Percentiles rank a stretch among this genome's conserved stretches.
Conservation (phyloP, 208 protist species). For the Crithidia expoeki region DNA sequence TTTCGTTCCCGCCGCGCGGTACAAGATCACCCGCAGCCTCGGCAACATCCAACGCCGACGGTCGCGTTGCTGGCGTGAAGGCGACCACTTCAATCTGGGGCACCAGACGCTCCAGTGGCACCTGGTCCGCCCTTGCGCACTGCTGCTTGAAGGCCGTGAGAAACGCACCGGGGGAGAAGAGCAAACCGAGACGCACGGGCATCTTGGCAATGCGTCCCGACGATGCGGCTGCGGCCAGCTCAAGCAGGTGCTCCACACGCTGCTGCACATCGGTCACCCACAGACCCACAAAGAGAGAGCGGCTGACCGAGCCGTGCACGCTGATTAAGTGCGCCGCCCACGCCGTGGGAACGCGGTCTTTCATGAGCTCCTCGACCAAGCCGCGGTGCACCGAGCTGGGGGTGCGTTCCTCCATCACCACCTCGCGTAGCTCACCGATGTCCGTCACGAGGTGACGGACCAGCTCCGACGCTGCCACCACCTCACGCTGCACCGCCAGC, state of each 20-base stretch:
- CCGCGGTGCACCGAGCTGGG: constrained; percentile 87
- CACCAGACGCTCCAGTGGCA: constrained; percentile 94
- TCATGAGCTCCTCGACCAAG: constrained; percentile 85
- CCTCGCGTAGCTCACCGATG: constrained; percentile 64
- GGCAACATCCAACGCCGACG: not conserved
- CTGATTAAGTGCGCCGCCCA: constrained; percentile 77
- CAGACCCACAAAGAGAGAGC: constrained; percentile 45
- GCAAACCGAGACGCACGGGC: constrained; percentile 92
- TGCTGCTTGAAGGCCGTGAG: constrained; percentile 98
- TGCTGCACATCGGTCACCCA: constrained; percentile 74
- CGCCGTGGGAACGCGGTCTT: constrained; percentile 78
- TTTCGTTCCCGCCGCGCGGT: constrained; percentile 20
- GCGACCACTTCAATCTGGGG: constrained; percentile 60
- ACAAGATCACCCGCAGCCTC: not conserved
- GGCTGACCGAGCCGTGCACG: constrained; percentile 40
- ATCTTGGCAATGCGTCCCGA: constrained; percentile 25
- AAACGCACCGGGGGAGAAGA: constrained; percentile 96
- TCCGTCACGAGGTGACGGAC: constrained; percentile 77
- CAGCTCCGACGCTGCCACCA: constrained; percentile 55
- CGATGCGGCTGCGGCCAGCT: constrained; percentile 52
- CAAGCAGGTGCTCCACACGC: constrained; percentile 58
- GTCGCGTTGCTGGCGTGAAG: not conserved
- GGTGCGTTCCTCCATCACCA: constrained; percentile 76
- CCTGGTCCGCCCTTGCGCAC: constrained; percentile 74
- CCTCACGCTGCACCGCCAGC: constrained; percentile 92